Percentiles rank a stretch among this genome's conserved stretches.
Evolutionary conservation across 2,329 filamentous ascomycete genomes (phyloP).

Genomic region (Cercospora nicotianae): DNA sequence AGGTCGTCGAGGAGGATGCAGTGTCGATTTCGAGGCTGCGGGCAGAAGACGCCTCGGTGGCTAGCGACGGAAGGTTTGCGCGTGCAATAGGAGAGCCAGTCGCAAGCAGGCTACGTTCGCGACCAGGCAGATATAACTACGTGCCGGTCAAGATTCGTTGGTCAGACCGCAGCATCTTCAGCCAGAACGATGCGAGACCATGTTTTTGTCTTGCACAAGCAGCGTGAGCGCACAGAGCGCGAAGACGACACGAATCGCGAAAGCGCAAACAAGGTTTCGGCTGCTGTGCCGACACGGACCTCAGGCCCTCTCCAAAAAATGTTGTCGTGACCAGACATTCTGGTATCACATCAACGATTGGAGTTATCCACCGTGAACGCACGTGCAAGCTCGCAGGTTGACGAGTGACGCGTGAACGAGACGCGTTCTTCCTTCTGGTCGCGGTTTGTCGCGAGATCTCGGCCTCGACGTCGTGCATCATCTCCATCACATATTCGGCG

Average conservation of each 20-base stretch:
- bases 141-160: background rate
- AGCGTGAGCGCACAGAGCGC: background rate
- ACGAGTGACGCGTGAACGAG: background rate
- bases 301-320: constrained; percentile 6
- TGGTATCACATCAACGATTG: background rate
- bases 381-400: too few species aligned
- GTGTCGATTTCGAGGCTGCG: background rate
- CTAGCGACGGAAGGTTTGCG: constrained; percentile 1
- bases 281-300: background rate
- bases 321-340: background rate
- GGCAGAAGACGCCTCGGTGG: constrained; percentile 8
- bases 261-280: background rate
- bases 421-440: constrained; percentile 1
- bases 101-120: background rate
- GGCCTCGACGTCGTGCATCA: background rate
- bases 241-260: background rate
- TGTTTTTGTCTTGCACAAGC: background rate
- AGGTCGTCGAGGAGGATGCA: constrained; percentile 3
- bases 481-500: background rate
- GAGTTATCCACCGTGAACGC: background rate
- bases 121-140: background rate
- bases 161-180: background rate
- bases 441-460: background rate
- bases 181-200: background rate
- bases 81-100: background rate